phyloP scores from a whole-genome alignment of 805 yeast species.

The Nakazawaea populi region DNA sequence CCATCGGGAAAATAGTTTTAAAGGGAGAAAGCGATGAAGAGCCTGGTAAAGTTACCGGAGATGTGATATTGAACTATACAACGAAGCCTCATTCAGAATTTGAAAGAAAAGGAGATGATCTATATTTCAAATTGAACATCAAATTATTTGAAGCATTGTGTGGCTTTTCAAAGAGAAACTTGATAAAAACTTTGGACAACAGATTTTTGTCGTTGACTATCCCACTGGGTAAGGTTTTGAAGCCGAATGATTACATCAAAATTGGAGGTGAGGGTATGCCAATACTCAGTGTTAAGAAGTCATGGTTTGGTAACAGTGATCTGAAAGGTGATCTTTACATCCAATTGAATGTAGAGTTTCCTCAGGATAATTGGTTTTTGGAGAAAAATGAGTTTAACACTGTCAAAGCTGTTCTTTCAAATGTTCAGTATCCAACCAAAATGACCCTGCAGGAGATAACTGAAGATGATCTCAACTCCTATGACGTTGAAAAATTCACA shows the following conservation, averaged over 20 bases:
- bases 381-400: constrained; percentile 61
- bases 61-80: constrained; percentile 58
- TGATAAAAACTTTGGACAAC: constrained; percentile 74
- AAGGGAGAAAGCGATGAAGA: constrained; percentile 73
- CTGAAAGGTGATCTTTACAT: constrained; percentile 66
- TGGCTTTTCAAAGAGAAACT: constrained; percentile 61
- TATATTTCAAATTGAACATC: constrained; percentile 53
- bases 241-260: constrained; percentile 67
- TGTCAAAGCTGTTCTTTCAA: constrained; percentile 42
- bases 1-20: constrained; percentile 55
- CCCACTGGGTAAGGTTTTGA: constrained; percentile 74
- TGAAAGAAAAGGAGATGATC: constrained; percentile 54
- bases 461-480: not conserved
- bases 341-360: constrained; percentile 70
- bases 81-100: constrained; percentile 44
- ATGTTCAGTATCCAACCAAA: constrained; percentile 6
- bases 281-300: constrained; percentile 21
- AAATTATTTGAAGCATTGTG: constrained; percentile 78
- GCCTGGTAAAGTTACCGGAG: constrained; percentile 71
- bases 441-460: not conserved
- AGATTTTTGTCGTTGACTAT: constrained; percentile 59
- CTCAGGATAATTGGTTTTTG: constrained; percentile 77
- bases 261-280: constrained; percentile 86
- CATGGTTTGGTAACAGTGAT: constrained; percentile 18
- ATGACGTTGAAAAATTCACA: constrained; percentile 4